Conservation (phyloP, 148 eudicot genomes). For the Rhododendron vialii region DNA sequence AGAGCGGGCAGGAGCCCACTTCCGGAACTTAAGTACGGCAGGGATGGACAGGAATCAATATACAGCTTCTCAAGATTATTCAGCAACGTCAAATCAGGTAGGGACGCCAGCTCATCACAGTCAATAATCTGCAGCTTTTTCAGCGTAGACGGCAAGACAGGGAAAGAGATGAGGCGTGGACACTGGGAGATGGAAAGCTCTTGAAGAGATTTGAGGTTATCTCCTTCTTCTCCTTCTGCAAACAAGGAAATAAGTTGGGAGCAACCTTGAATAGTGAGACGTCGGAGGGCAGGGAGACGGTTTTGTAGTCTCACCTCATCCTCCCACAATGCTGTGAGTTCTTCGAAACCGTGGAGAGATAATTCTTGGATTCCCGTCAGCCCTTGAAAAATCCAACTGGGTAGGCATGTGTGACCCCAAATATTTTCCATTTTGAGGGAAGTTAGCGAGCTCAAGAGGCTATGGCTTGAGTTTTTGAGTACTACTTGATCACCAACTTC, state of each 20-base stretch:
- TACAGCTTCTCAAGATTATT: neutral
- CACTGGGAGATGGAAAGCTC: neutral
- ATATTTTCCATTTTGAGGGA: neutral
- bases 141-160: neutral
- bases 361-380: neutral
- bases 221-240: neutral
- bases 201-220: neutral
- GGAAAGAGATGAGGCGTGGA: neutral
- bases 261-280: neutral
- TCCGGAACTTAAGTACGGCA: neutral
- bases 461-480: neutral
- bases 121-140: fast-evolving
- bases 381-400: neutral
- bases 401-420: neutral
- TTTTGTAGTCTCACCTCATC: neutral
- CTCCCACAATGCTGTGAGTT: neutral
- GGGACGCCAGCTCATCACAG: neutral
- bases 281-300: neutral
- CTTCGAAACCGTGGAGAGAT: fast-evolving
- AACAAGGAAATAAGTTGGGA: neutral
- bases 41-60: neutral
- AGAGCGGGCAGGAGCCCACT: neutral
- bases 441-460: neutral
- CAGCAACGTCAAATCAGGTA: neutral
- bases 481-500: neutral